These are phyloP conservation scores for Chlorella sorokiniana DNA, from an alignment of 139 green algal genomes.

Conservation along the genomic window DNA sequence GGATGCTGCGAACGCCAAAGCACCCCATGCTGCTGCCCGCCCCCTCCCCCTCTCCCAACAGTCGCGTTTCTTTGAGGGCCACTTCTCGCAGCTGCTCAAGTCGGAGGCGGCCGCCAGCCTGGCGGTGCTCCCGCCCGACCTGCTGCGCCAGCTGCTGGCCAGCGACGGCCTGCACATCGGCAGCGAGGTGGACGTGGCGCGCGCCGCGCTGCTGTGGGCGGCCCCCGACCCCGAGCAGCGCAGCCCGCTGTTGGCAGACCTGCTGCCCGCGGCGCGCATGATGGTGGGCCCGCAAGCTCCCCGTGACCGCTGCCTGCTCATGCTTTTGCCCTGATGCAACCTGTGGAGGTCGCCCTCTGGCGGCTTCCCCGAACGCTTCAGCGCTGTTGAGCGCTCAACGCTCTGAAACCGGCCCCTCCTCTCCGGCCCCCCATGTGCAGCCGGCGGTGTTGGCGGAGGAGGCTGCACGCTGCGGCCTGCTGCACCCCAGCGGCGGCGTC, in stretches of 20 bases:
- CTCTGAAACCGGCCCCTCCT: too few species aligned
- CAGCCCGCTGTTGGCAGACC: not conserved
- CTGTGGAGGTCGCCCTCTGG: too few species aligned
- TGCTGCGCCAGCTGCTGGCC: constrained; percentile 26
- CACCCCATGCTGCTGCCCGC: not conserved
- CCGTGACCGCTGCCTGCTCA: too few species aligned
- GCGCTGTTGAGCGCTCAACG: too few species aligned
- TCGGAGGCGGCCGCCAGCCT: constrained; percentile 8
- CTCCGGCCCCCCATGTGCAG: too few species aligned
- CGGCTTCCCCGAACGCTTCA: too few species aligned
- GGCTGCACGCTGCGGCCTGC: constrained; percentile 11
- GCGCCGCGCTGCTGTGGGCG: constrained; percentile 23
- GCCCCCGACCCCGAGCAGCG: constrained; percentile 1
- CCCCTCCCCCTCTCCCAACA: not conserved
- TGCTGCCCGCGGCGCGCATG: constrained; percentile 29
- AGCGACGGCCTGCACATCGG: constrained; percentile 24
- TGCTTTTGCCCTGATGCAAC: too few species aligned
- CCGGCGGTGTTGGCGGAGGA: not conserved
- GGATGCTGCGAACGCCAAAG: not conserved
- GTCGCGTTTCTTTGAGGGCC: constrained; percentile 30
- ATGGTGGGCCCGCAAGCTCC: too few species aligned
- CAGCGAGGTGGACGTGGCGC: constrained; percentile 30
- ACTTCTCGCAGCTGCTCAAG: constrained; percentile 33
- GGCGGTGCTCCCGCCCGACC: constrained; percentile 17
- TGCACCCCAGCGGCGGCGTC: not conserved